phyloP scores from a whole-genome alignment of 352 stramenopile genomes.

The Blastocystis sp. region DNA sequence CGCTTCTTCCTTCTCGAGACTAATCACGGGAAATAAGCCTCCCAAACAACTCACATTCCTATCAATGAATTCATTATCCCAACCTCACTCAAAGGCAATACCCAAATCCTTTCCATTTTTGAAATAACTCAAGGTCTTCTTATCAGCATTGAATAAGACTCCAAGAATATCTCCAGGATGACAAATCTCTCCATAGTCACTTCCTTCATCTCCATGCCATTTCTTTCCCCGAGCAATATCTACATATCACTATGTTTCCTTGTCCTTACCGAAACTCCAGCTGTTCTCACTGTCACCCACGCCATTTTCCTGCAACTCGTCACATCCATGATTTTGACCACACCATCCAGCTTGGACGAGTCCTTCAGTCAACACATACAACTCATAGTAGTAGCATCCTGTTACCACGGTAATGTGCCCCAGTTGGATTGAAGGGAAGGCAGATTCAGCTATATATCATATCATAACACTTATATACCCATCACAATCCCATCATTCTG shows the following conservation, averaged over 20 bases:
- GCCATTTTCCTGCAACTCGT: constrained; percentile 50
- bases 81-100: constrained; percentile 17
- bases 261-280: constrained; percentile 32
- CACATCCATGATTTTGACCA: not conserved
- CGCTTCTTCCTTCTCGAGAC: constrained; percentile 63
- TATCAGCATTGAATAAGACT: constrained; percentile 47
- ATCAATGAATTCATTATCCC: not conserved
- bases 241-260: not conserved
- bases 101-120: constrained; percentile 62
- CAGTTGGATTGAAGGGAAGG: constrained; percentile 30
- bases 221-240: constrained; percentile 52
- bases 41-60: constrained; percentile 5
- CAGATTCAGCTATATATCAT: constrained; percentile 4
- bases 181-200: constrained; percentile 32
- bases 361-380: constrained; percentile 46
- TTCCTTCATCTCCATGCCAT: constrained; percentile 53
- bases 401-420: constrained; percentile 25
- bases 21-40: constrained; percentile 51
- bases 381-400: constrained; percentile 58
- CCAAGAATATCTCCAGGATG: constrained; percentile 38
- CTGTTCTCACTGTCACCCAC: constrained; percentile 53
- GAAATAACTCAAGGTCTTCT: not conserved
- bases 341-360: constrained; percentile 51
- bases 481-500: constrained; percentile 48
- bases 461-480: not conserved